These are phyloP conservation scores for Chrysosphaeria jannelii DNA, from an alignment of 2,329 filamentous ascomycete genomes.

Conservation along the genomic window DNA sequence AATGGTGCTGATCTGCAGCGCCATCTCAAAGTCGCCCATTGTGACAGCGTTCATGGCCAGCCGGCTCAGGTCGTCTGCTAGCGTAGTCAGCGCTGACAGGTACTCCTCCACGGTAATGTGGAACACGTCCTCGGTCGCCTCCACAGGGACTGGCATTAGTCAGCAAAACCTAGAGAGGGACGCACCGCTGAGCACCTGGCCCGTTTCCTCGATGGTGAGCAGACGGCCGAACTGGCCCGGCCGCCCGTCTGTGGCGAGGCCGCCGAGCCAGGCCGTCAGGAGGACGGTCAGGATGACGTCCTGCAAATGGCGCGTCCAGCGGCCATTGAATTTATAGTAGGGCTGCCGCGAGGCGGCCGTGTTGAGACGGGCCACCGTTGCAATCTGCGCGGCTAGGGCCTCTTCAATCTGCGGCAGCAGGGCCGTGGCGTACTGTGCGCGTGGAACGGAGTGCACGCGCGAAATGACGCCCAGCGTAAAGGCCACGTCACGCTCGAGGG, in stretches of 20 bases:
- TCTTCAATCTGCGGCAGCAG: slow-evolving; percentile 42
- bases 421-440: slow-evolving; percentile 21
- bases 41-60: slow-evolving; percentile 88
- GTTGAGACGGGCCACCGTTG: slow-evolving; percentile 38
- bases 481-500: slow-evolving; percentile 56
- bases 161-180: no score
- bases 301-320: slow-evolving; percentile 66
- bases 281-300: slow-evolving; percentile 33
- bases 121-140: slow-evolving; percentile 72
- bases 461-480: slow-evolving; percentile 61
- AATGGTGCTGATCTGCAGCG: slow-evolving; percentile 66
- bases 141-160: no score
- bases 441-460: slow-evolving; percentile 64
- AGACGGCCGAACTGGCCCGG: slow-evolving; percentile 25
- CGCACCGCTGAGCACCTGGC: slow-evolving; percentile 44
- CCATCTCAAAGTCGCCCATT: slow-evolving; percentile 59
- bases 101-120: slow-evolving; percentile 96
- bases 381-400: slow-evolving; percentile 40
- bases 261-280: slow-evolving; percentile 48
- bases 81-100: slow-evolving; percentile 55
- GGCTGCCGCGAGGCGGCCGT: slow-evolving; percentile 55
- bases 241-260: slow-evolving; percentile 10
- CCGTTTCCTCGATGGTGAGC: slow-evolving; percentile 68
- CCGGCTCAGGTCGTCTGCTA: slow-evolving; percentile 72
- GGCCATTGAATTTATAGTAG: slow-evolving; percentile 87